Evolutionary conservation across 768 basidiomycete genomes (phyloP), one percentile per base, ranked within the genome.

Genomic region (Gloeopeniophorella convolvens): DNA sequence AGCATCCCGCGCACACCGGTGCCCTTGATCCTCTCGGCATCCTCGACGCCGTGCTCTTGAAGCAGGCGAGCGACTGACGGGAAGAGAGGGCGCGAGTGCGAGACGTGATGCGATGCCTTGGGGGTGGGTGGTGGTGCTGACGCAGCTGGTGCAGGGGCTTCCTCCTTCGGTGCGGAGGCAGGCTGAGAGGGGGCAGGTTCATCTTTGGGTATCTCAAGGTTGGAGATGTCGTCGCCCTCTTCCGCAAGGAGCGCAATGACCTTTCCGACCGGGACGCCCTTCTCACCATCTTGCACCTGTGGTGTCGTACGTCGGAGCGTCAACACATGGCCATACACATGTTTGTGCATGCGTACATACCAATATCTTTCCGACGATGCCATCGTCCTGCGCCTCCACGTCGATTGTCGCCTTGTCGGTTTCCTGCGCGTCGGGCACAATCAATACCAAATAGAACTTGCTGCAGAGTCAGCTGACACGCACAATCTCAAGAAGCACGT

Each of bases 381-480:
- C 96, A 61, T 98, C 94, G 26, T 97, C 95, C 68, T 94, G 94
- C 12, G 96, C 93, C 69, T 99, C 96, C 6, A 99, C 95, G 65
- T 99, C 96, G 62, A 98, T 96, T 2, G 92, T 94, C 13, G 95
- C 89, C 68, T 91, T 91, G 75, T 92, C 89, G 35, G 89, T 92
- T 75, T 92, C 89, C 89, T 92, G 67, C 45, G n/a, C 33, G 34
- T 51, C 15, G 24, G 31, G 35, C 31, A 50, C 18, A 12, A 18
- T 36, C 48, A 35, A 40, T 31, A 18, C 10, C 16, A 36, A 26
- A 41, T 35, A 18, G n/a, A 42, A 28, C 36, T 15, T 21, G 23
- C 20, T n/a, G 37, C 4, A 18, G 42, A 15, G 15, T 35, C 32
- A 48, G n/a, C 26, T 15, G 23, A 4, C 36, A 73, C 84, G 58